These are phyloP conservation scores for Syzygium syzygioides DNA, from an alignment of 441 rosid species.

Conservation along the genomic window DNA sequence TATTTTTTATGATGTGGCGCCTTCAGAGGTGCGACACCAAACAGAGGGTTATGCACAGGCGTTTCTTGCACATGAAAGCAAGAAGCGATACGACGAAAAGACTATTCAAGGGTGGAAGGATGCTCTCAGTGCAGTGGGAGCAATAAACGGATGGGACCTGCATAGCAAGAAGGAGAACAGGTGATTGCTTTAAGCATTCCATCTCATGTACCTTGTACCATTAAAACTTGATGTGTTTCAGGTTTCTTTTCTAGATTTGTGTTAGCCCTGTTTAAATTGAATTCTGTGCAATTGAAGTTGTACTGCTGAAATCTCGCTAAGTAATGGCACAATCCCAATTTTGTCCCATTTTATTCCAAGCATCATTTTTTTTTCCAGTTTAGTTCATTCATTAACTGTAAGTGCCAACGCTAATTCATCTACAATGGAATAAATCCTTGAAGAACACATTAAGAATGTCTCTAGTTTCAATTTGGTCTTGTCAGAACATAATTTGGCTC, in stretches of 20 bases:
- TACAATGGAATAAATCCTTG: too few species aligned
- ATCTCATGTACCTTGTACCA: too few species aligned
- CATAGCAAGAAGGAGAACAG: background rate
- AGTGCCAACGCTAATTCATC: background rate
- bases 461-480: background rate
- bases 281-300: background rate
- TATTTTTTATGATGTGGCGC: background rate
- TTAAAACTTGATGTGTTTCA: accelerated
- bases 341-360: accelerated
- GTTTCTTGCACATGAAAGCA: accelerated
- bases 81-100: accelerated
- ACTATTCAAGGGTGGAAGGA: accelerated
- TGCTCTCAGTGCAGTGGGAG: accelerated
- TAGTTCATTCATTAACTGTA: background rate
- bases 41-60: accelerated
- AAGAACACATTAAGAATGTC: too few species aligned
- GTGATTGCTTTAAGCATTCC: background rate
- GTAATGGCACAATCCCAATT: too few species aligned
- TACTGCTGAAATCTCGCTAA: background rate
- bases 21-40: background rate
- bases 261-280: too few species aligned
- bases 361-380: background rate
- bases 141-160: background rate
- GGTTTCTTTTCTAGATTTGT: background rate
- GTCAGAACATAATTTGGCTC: background rate